phyloP scores from a whole-genome alignment of 495 filamentous ascomycete species.

The Tuber microsphaerosporum region DNA sequence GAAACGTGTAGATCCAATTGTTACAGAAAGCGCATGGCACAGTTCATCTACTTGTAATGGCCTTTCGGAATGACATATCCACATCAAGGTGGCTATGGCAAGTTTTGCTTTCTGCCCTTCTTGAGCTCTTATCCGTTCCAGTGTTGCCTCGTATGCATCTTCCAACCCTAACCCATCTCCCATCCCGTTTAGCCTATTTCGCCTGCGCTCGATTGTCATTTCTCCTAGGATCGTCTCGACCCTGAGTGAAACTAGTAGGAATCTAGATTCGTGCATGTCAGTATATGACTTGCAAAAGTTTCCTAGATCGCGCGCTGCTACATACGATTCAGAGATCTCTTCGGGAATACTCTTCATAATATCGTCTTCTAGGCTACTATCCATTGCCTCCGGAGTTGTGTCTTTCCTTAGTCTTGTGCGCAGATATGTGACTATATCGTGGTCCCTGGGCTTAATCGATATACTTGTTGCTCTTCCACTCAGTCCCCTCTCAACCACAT shows the following conservation, averaged over 20 bases:
- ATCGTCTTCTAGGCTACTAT: not conserved
- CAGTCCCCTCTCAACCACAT: too few relatives aligned
- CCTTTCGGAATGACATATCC: not conserved
- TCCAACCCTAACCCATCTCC: not conserved
- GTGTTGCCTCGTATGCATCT: not conserved
- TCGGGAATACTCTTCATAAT: not conserved
- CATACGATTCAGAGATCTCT: not conserved
- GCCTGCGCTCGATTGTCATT: not conserved
- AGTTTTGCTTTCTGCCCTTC: not conserved
- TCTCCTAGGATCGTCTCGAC: not conserved
- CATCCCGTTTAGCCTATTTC: not conserved
- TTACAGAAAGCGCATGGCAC: not conserved
- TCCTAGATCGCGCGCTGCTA: not conserved
- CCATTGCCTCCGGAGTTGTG: not conserved
- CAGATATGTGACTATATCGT: too few relatives aligned
- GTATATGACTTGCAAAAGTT: not conserved
- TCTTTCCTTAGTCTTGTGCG: too few relatives aligned
- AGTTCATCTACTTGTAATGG: not conserved
- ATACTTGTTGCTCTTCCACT: too few relatives aligned
- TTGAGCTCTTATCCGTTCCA: not conserved
- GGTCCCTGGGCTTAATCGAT: too few relatives aligned
- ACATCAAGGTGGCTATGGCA: not conserved
- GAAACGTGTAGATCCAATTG: not conserved
- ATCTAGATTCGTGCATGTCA: not conserved
- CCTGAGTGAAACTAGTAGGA: not conserved